A percentile compares a stretch with the other conserved stretches of the same genome.
phyloP scores from a whole-genome alignment of 2,329 filamentous ascomycete species.

The Trichoderma endophyticum region DNA sequence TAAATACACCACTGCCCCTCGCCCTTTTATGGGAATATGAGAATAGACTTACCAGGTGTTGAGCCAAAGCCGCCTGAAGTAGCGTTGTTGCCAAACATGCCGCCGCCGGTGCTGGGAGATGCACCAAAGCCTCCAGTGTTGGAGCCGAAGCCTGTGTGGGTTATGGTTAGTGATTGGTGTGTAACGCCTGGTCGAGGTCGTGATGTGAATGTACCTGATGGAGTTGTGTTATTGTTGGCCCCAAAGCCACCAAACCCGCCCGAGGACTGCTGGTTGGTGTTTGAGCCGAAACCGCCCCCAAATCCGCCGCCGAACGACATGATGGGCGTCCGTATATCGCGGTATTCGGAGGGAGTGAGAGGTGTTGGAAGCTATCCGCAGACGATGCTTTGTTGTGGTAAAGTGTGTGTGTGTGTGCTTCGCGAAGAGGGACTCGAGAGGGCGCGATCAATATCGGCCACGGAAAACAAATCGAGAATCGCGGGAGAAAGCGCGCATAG shows the following conservation, averaged over 20 bases:
- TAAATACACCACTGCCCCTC: too few species aligned
- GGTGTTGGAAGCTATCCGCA: slow-evolving; percentile 17
- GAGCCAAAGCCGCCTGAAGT: slow-evolving; percentile 37
- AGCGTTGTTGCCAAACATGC: slow-evolving; percentile 45
- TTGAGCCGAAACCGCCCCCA: slow-evolving; percentile 56
- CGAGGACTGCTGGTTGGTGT: slow-evolving; percentile 39
- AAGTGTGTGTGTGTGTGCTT: not conserved
- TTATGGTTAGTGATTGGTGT: slow-evolving; percentile 26
- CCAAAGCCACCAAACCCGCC: slow-evolving; percentile 59
- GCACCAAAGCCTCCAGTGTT: slow-evolving; percentile 44
- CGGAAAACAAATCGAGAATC: slow-evolving; percentile 10
- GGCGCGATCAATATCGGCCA: slow-evolving; percentile 9
- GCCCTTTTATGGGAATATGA: not conserved
- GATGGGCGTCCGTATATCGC: slow-evolving; percentile 23
- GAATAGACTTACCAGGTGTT: slow-evolving; percentile 31
- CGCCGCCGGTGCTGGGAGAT: slow-evolving; percentile 31
- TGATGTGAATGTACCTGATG: slow-evolving; percentile 49
- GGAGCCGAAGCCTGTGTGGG: slow-evolving; percentile 33
- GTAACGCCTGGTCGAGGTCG: slow-evolving; percentile 21
- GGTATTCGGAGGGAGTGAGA: slow-evolving; percentile 21
- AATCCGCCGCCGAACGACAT: slow-evolving; percentile 58
- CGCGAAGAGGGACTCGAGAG: slow-evolving; percentile 1
- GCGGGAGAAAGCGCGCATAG: slow-evolving; percentile 14
- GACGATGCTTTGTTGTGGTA: slow-evolving; percentile 1
- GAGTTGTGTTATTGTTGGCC: slow-evolving; percentile 38